phyloP scores from a whole-genome alignment of 495 filamentous ascomycete species.

The Apodospora peruviana region DNA sequence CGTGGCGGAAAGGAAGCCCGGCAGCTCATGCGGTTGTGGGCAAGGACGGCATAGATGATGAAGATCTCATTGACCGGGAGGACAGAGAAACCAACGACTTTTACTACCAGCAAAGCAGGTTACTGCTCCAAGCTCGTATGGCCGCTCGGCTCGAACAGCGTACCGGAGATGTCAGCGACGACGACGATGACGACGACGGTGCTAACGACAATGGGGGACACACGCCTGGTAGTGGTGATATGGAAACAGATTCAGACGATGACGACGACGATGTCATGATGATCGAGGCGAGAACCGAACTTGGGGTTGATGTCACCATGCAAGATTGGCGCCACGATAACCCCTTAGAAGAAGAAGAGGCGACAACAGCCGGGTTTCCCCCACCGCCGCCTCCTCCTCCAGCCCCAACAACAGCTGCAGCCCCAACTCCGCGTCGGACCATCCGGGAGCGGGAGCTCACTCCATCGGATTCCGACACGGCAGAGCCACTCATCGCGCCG shows the following conservation, averaged over 20 bases:
- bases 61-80: constrained; percentile 47
- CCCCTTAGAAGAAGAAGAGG: constrained; percentile 57
- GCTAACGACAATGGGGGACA: constrained; percentile 27
- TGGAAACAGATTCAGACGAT: constrained; percentile 42
- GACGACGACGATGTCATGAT: constrained; percentile 50
- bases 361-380: constrained; percentile 63
- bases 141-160: constrained; percentile 57
- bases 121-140: constrained; percentile 29
- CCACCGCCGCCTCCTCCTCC: constrained; percentile 60
- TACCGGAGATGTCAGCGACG: constrained; percentile 73
- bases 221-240: constrained; percentile 32
- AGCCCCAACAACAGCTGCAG: constrained; percentile 20
- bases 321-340: constrained; percentile 40
- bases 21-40: constrained; percentile 82
- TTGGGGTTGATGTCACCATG: constrained; percentile 57
- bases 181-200: constrained; percentile 56
- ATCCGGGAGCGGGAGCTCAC: constrained; percentile 49
- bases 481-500: constrained; percentile 52
- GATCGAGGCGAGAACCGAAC: constrained; percentile 40
- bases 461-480: constrained; percentile 54
- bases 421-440: constrained; percentile 27
- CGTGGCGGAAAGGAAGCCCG: constrained; percentile 80
- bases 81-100: constrained; percentile 26
- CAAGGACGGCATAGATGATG: constrained; percentile 83
- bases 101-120: constrained; percentile 22